Evolutionary conservation across 139 green algal species (phyloP).

Genomic region (Micractinium sp.): DNA sequence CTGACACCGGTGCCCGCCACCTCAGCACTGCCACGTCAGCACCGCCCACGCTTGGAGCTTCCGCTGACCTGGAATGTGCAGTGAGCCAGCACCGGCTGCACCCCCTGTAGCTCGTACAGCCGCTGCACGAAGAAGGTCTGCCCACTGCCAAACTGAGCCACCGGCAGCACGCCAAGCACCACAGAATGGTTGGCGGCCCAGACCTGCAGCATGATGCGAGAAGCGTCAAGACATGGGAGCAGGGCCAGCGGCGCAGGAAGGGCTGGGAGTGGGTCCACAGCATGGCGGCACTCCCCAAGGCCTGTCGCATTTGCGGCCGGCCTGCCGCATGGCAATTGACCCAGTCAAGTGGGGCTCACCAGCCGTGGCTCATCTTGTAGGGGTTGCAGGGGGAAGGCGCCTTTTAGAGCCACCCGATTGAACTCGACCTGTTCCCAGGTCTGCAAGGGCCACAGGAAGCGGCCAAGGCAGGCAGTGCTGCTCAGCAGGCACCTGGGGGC

Average conservation of each 20-base stretch:
- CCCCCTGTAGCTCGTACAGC: conserved; percentile 68
- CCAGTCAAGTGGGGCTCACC: background rate
- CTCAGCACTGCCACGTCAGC: too few relatives aligned
- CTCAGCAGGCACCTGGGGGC: too few relatives aligned
- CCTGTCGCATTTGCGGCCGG: too few relatives aligned
- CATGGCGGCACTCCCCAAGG: too few relatives aligned
- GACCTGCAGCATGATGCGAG: background rate
- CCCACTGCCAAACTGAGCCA: conserved; percentile 84
- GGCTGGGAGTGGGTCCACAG: too few relatives aligned
- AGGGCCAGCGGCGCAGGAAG: too few relatives aligned
- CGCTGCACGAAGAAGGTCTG: conserved; percentile 96
- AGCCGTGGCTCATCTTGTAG: background rate
- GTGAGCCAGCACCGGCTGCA: conserved; percentile 90
- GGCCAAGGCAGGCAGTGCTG: too few relatives aligned
- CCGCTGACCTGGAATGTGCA: conserved; percentile 78
- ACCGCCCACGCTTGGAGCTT: too few relatives aligned
- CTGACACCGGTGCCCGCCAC: too few relatives aligned
- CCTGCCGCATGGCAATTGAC: too few relatives aligned
- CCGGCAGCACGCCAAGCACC: conserved; percentile 88
- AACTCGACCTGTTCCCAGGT: conserved; percentile 96
- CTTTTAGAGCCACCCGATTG: conserved; percentile 77
- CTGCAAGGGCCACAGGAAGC: background rate
- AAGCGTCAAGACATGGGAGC: too few relatives aligned
- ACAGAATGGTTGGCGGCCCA: conserved; percentile 64
- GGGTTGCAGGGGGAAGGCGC: background rate